Percentiles rank a stretch among this genome's conserved stretches.
These are phyloP conservation scores for Coemansia aciculifera DNA, from an alignment of 192 early-diverging fungal genomes.

Conservation along the genomic window DNA sequence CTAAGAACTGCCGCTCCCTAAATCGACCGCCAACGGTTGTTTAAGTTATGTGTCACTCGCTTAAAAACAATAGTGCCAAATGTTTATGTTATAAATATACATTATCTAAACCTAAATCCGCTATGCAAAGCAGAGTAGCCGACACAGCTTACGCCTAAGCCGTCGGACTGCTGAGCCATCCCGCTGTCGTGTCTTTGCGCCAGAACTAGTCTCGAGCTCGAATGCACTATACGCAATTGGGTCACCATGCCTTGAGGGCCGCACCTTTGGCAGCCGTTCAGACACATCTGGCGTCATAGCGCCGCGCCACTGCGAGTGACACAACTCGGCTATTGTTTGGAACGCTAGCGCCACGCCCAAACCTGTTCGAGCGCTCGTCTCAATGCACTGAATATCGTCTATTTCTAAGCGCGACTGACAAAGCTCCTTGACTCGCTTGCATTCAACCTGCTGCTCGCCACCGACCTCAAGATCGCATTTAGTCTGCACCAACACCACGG, in stretches of 20 bases:
- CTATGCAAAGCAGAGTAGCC: slow-evolving; percentile 26
- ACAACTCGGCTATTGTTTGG: slow-evolving; percentile 25
- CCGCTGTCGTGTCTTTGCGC: background rate
- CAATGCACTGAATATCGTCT: slow-evolving; percentile 20
- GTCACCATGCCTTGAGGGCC: slow-evolving; percentile 44
- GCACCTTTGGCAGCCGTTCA: slow-evolving; percentile 14
- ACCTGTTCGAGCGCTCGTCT: slow-evolving; percentile 41
- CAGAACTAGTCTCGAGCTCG: slow-evolving; percentile 23
- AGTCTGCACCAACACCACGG: slow-evolving; percentile 25
- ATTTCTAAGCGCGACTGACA: slow-evolving; percentile 10
- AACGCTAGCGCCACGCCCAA: slow-evolving; percentile 30
- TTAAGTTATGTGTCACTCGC: slow-evolving; percentile 1
- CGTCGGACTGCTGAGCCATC: slow-evolving; percentile 2
- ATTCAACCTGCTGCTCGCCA: background rate
- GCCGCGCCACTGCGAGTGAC: slow-evolving; percentile 14
- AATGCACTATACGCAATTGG: slow-evolving; percentile 36
- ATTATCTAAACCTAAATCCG: background rate
- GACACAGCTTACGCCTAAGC: slow-evolving; percentile 12
- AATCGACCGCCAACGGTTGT: background rate
- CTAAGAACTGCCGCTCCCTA: background rate
- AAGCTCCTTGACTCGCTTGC: slow-evolving; percentile 14
- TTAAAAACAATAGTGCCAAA: background rate
- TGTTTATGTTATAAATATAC: background rate
- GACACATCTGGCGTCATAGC: background rate
- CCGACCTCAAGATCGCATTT: slow-evolving; percentile 17